Evolutionary conservation across 116 monocot genomes (phyloP).

Genomic region (Trichopus zeylanicus): DNA sequence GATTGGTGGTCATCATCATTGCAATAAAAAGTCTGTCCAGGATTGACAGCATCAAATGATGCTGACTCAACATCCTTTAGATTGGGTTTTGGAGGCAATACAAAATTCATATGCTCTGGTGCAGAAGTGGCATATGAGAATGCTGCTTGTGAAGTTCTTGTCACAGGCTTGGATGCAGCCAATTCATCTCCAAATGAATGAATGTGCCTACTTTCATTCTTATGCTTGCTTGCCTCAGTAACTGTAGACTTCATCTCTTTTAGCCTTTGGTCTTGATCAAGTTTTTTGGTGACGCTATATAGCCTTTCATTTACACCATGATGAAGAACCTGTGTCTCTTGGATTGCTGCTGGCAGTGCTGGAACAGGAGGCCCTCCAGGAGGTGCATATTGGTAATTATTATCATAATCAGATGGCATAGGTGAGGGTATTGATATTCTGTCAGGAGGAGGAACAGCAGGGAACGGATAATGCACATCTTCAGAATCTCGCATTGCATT

Average conservation of each 20-base stretch:
- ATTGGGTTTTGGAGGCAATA: constrained; percentile 22
- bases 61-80: constrained; percentile 23
- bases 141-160: constrained; percentile 12
- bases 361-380: constrained; percentile 22
- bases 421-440: constrained; percentile 44
- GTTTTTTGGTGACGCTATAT: constrained; percentile 6
- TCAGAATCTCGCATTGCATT: constrained; percentile 27
- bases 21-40: constrained; percentile 16
- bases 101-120: constrained; percentile 18
- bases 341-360: not conserved
- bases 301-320: constrained; percentile 17
- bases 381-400: constrained; percentile 28
- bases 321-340: not conserved
- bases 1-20: constrained; percentile 40
- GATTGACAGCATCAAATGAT: constrained; percentile 18
- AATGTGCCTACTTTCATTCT: constrained; percentile 21
- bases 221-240: constrained; percentile 16
- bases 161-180: constrained; percentile 11
- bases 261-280: constrained; percentile 13
- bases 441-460: constrained; percentile 16
- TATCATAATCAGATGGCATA: constrained; percentile 47
- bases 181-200: constrained; percentile 20
- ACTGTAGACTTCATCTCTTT: constrained; percentile 17
- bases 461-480: constrained; percentile 11
- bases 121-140: constrained; percentile 4